Conservation (phyloP, 202 grass and related monocot genomes). For the Dendrocalamus latiflorus region DNA sequence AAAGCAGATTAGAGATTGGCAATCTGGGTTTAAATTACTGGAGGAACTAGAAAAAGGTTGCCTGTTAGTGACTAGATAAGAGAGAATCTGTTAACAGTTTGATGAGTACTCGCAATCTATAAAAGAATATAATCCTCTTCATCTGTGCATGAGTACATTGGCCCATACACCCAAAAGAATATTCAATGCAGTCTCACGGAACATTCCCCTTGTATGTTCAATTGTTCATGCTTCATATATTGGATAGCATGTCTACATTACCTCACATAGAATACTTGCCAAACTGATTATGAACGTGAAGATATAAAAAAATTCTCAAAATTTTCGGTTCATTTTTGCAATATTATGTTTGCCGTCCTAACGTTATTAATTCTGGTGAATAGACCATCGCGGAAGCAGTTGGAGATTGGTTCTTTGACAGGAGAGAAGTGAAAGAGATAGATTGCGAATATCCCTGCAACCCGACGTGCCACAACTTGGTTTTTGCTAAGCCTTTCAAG, state of each 20-base stretch:
- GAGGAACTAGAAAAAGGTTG: neutral
- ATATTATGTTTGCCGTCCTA: neutral
- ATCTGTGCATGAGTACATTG: neutral
- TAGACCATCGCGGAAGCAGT: constrained; percentile 74
- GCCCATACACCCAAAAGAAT: neutral
- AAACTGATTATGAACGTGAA: neutral
- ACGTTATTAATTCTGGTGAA: neutral
- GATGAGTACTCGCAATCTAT: neutral
- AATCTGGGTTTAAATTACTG: neutral
- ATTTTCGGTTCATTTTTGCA: neutral
- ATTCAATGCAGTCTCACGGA: neutral
- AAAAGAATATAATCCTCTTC: neutral
- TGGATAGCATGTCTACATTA: neutral
- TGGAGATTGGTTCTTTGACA: constrained; percentile 77
- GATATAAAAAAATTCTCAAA: neutral
- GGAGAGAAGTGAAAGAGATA: constrained; percentile 58
- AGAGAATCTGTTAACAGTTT: neutral
- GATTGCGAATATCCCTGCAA: constrained; percentile 73
- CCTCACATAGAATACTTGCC: neutral
- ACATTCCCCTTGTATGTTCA: neutral
- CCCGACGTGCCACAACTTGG: constrained; percentile 62
- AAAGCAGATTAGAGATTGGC: neutral
- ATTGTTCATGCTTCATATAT: neutral
- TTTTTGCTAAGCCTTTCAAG: constrained; percentile 44
- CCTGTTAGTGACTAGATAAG: constrained; percentile 1